Conservation (phyloP, 225 moss, liverwort and hornwort genomes). For the Rhytidiadelphus loreus region DNA sequence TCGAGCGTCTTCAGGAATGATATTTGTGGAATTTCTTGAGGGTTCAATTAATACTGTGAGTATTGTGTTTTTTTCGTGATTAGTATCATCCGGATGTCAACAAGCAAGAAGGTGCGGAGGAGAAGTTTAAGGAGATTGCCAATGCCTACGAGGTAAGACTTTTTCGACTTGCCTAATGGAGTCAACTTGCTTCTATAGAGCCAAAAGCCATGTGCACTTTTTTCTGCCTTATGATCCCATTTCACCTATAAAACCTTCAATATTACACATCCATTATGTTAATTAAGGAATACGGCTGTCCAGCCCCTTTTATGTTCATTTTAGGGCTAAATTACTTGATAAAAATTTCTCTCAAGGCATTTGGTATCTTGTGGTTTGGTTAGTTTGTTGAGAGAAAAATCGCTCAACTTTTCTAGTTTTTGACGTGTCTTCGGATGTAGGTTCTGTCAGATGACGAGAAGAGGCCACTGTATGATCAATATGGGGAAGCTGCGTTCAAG, state of each 20-base stretch:
- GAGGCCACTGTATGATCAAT: constrained; percentile 57
- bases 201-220: neutral
- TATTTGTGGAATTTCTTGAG: neutral
- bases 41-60: neutral
- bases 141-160: constrained; percentile 50
- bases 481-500: constrained; percentile 51
- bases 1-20: neutral
- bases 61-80: neutral
- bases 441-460: constrained; percentile 64
- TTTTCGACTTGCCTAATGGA: neutral
- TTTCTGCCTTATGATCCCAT: neutral
- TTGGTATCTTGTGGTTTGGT: neutral
- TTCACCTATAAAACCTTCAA: neutral
- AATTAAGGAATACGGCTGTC: neutral
- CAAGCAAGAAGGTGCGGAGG: constrained; percentile 56
- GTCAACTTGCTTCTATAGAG: neutral
- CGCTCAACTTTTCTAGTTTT: neutral
- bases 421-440: constrained; percentile 19
- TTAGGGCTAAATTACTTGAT: neutral
- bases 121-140: constrained; percentile 53
- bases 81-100: constrained; percentile 70
- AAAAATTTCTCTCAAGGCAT: neutral
- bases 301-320: neutral
- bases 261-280: too few relatives aligned
- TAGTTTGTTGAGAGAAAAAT: neutral